phyloP scores from a whole-genome alignment of 768 basidiomycete species.

The Tricholoma terreum region DNA sequence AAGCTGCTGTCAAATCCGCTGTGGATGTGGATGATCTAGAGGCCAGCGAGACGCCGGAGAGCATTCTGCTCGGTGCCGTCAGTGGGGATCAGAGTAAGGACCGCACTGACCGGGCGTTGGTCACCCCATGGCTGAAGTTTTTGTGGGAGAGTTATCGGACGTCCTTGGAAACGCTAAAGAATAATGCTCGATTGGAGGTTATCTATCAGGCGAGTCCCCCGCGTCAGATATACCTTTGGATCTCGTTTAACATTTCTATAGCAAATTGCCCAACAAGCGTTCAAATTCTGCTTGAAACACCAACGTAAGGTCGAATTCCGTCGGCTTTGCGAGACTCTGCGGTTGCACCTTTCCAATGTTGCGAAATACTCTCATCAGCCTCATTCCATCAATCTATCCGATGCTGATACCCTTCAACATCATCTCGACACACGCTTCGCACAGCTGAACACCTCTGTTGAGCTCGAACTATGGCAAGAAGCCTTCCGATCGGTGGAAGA shows the following conservation, averaged over 20 bases:
- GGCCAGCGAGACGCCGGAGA: constrained; percentile 92
- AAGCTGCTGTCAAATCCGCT: constrained; percentile 72
- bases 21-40: constrained; percentile 94
- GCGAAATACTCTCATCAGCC: constrained; percentile 94
- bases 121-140: constrained; percentile 97
- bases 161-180: constrained; percentile 92
- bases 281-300: constrained; percentile 94
- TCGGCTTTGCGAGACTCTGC: constrained; percentile 92
- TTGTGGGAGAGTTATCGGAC: constrained; percentile 99
- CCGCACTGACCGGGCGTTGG: constrained; percentile 89
- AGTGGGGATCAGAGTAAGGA: constrained; percentile 90
- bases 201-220: constrained; percentile 81
- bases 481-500: constrained; percentile 98
- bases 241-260: constrained; percentile 26
- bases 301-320: constrained; percentile 96
- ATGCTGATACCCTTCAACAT: constrained; percentile 91
- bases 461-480: constrained; percentile 98
- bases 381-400: constrained; percentile 92
- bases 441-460: constrained; percentile 93
- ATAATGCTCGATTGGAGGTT: constrained; percentile 86
- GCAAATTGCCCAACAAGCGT: constrained; percentile 96
- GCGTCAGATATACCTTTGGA: background rate
- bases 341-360: constrained; percentile 91
- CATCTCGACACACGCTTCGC: constrained; percentile 97
- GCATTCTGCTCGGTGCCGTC: constrained; percentile 86